Evolutionary conservation across 2,329 filamentous ascomycete genomes (phyloP).

Genomic region (Cytospora piceae): DNA sequence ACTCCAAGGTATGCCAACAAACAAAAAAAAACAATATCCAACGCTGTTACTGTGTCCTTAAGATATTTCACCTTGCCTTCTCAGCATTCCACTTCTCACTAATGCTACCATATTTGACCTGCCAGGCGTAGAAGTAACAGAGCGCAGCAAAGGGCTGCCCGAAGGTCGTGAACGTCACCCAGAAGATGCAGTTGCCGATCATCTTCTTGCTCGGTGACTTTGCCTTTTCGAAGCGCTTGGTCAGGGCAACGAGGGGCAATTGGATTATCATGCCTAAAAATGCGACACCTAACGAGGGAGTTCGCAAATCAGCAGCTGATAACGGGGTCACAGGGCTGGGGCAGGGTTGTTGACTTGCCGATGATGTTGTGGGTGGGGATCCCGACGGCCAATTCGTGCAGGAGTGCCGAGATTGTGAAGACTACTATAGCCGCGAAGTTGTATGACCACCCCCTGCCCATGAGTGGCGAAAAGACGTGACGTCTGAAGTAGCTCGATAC

Average conservation of each 20-base stretch:
- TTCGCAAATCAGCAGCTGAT: conserved; percentile 24
- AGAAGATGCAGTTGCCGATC: conserved; percentile 92
- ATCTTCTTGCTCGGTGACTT: conserved; percentile 75
- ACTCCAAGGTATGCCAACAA: not conserved
- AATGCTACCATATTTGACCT: conserved; percentile 92
- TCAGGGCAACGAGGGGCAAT: conserved; percentile 83
- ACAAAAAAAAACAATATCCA: not conserved
- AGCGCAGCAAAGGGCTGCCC: conserved; percentile 92
- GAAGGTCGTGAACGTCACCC: conserved; percentile 93
- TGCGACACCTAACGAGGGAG: conserved; percentile 68
- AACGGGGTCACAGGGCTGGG: not conserved
- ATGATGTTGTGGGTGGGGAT: conserved; percentile 94
- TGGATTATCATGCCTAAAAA: conserved; percentile 95
- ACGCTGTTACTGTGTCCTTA: not conserved
- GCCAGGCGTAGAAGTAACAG: conserved; percentile 98
- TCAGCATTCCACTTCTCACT: conserved; percentile 46
- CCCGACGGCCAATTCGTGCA: conserved; percentile 92
- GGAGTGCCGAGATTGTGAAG: conserved; percentile 83
- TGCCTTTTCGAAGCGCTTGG: conserved; percentile 78
- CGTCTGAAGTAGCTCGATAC: conserved; percentile 96
- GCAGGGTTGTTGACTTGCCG: conserved; percentile 53
- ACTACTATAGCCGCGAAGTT: conserved; percentile 75
- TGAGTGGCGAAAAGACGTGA: conserved; percentile 87
- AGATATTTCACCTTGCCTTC: not conserved
- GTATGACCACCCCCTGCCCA: conserved; percentile 80